Conservation (phyloP, 768 basidiomycete genomes). For the Tylopilus plumbeoviolaceoides region DNA sequence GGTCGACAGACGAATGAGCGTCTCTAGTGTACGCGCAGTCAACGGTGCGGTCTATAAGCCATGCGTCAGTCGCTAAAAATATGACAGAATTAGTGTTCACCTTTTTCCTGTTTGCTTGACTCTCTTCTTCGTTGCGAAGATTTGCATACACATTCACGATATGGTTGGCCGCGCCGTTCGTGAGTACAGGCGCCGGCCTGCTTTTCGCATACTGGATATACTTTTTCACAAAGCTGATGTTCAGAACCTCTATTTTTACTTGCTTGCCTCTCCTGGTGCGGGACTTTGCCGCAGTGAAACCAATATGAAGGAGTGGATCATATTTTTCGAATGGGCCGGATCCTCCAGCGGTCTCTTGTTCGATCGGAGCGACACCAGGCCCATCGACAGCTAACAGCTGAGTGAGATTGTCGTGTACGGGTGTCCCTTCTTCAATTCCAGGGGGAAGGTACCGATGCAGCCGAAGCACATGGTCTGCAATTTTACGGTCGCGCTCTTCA, state of each 20-base stretch:
- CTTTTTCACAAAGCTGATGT: conserved; percentile 94
- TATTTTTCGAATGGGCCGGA: conserved; percentile 90
- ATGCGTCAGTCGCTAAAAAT: conserved; percentile 10
- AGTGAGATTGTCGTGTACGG: conserved; percentile 78
- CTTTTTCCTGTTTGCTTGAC: conserved; percentile 79
- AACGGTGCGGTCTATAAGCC: conserved; percentile 82
- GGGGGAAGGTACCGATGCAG: conserved; percentile 97
- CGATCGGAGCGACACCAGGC: conserved; percentile 42
- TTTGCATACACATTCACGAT: conserved; percentile 91
- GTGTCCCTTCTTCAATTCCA: conserved; percentile 95
- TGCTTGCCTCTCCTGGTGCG: conserved; percentile 60
- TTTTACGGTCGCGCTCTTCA: conserved; percentile 86
- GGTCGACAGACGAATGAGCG: conserved; percentile 94
- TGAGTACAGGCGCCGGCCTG: conserved; percentile 77
- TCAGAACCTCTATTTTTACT: conserved; percentile 75
- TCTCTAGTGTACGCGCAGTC: conserved; percentile 97
- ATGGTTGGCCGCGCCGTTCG: conserved; percentile 89
- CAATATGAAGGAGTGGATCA: conserved; percentile 91
- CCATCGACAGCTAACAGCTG: conserved; percentile 89
- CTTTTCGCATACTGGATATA: conserved; percentile 97
- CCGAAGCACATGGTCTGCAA: conserved; percentile 96
- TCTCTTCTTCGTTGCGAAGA: conserved; percentile 88
- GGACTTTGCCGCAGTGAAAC: conserved; percentile 49
- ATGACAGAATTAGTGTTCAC: conserved; percentile 33
- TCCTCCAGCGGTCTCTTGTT: conserved; percentile 36